These are phyloP conservation scores for Backusella liffmaniae DNA, from an alignment of 192 early-diverging fungal genomes.

Conservation along the genomic window DNA sequence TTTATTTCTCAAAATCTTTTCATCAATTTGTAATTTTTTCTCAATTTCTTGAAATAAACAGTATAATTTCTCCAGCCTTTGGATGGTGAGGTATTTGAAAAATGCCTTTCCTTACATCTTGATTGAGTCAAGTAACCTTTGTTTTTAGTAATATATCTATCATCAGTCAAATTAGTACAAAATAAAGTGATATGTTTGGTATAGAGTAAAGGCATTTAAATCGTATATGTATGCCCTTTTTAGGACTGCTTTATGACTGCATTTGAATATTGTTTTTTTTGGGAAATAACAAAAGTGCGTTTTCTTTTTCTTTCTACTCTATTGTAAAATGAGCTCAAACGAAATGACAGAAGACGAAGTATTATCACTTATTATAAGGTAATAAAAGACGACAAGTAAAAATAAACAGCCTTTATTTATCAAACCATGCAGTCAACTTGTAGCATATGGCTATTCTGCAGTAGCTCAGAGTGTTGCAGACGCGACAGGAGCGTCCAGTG, in stretches of 20 bases:
- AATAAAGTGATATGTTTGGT: too few relatives aligned
- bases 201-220: too few relatives aligned
- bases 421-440: slow-evolving; percentile 38
- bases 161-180: too few relatives aligned
- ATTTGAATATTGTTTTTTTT: neutral
- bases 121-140: too few relatives aligned
- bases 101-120: too few relatives aligned
- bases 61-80: too few relatives aligned
- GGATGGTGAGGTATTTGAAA: too few relatives aligned
- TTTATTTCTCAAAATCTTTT: too few relatives aligned
- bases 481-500: slow-evolving; percentile 62
- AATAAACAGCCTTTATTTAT: neutral
- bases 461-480: slow-evolving; percentile 61
- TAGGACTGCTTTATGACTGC: neutral
- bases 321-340: slow-evolving; percentile 5
- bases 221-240: neutral
- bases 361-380: slow-evolving; percentile 22
- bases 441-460: slow-evolving; percentile 52
- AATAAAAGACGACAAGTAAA: neutral
- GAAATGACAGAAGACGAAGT: slow-evolving; percentile 22
- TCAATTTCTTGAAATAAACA: too few relatives aligned
- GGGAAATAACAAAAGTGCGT: neutral
- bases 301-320: neutral
- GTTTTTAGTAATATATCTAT: too few relatives aligned
- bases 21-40: too few relatives aligned